Base-by-base conservation (phyloP, 768 basidiomycete genomes). In the Xerocomellus chrysenteron region DNA sequence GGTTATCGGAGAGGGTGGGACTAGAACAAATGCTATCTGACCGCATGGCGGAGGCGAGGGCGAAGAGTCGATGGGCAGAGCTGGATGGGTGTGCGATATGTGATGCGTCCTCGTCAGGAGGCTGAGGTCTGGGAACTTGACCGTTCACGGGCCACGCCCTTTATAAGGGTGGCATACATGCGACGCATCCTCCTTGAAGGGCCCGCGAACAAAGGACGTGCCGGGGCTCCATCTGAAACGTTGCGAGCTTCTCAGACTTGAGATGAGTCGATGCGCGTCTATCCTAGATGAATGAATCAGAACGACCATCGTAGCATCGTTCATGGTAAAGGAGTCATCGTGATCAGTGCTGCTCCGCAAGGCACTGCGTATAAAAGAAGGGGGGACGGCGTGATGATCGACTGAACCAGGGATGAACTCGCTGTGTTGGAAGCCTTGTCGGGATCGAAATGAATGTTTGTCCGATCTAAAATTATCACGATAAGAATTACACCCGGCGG, bases 11-110 rank as follows among this genome's bases (percentile, higher is more conserved):
- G 44, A 33, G 5, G 43, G 47, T 58, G 53, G 58, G 57, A 32
- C 58, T 58, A 16, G 67, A 58, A 58, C 54, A 61, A 9, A 14
- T 12, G 52, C 58, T 58, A 21, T 55, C 51, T 48, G 58, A 26
- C 43, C 36, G 54, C 58, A 57, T 68, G 52, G 32, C 8, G 32
- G 33, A 44, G n/a, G n/a, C n/a, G n/a, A n/a, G n/a, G n/a, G n/a
- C n/a, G 28, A 53, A 42, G 56, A 44, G 42, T 54, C 36, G 42
- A 55, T 47, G 36, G 19, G 21, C 41, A 30, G 30, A 26, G 45
- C 32, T 36, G 39, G 28, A 47, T 50, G 16, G 43, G 19, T 47
- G 36, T 52, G 40, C 4, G 42, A 32, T 47, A 12, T 36, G 53
- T 50, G 41, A 41, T 46, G 40, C 32, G 56, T 48, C 52, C 36